These are phyloP conservation scores for Aspergillus biplanus DNA, from an alignment of 495 filamentous ascomycete genomes.

Conservation along the genomic window DNA sequence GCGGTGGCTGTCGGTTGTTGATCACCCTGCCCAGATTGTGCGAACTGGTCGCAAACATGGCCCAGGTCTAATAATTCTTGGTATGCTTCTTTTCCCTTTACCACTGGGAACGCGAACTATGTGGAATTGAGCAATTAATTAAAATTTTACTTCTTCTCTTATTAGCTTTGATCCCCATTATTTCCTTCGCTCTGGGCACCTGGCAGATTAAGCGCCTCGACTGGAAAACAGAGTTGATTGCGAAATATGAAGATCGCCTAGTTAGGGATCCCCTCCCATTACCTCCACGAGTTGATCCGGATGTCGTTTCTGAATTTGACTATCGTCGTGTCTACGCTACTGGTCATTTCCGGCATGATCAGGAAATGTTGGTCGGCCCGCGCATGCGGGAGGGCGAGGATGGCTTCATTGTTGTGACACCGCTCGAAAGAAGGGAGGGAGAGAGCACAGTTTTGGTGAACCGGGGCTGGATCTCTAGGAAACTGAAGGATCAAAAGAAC, in stretches of 20 bases:
- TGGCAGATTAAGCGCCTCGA: constrained; percentile 95
- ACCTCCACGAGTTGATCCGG: constrained; percentile 78
- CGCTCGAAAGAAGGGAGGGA: constrained; percentile 71
- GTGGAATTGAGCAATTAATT: not conserved
- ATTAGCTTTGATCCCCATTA: constrained; percentile 84
- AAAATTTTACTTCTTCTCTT: not conserved
- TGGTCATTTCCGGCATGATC: constrained; percentile 78
- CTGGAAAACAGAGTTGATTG: constrained; percentile 92
- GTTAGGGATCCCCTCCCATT: constrained; percentile 84
- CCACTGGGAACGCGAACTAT: not conserved
- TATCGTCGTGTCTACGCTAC: constrained; percentile 82
- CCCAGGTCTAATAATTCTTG: constrained; percentile 78
- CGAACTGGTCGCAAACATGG: constrained; percentile 75
- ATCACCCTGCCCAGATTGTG: constrained; percentile 79
- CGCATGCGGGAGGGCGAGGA: constrained; percentile 86
- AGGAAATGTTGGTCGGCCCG: constrained; percentile 94
- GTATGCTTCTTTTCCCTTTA: constrained; percentile 41
- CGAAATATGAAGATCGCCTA: constrained; percentile 86
- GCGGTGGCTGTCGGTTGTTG: constrained; percentile 77
- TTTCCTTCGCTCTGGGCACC: constrained; percentile 84
- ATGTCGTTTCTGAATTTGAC: constrained; percentile 84
- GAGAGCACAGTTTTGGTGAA: constrained; percentile 77
- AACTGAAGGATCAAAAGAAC: constrained; percentile 62
- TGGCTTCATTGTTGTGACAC: constrained; percentile 89
- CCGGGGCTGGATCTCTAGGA: constrained; percentile 86